Evolutionary conservation across 176 grass and related monocot species (phyloP).

Genomic region (Puccinellia tenuiflora): DNA sequence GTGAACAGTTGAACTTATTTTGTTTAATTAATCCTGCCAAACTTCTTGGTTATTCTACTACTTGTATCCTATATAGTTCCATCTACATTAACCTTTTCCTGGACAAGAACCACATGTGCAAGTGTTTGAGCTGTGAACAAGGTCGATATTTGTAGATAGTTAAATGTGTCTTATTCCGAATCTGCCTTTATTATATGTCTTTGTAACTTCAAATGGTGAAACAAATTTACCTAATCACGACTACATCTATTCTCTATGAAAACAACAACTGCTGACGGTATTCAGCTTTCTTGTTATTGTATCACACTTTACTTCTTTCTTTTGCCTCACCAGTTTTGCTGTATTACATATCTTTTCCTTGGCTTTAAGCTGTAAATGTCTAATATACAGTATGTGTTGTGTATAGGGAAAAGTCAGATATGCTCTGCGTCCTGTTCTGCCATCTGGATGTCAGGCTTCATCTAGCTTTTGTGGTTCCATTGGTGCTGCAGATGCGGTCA

Average conservation of each 20-base stretch:
- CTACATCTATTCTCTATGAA: not conserved
- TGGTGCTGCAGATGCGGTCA: slow-evolving; percentile 84
- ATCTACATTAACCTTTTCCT: slow-evolving; percentile 8
- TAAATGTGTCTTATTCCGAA: not conserved
- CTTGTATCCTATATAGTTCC: slow-evolving; percentile 20
- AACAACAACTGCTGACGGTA: not conserved
- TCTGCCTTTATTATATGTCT: not conserved
- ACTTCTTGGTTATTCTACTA: slow-evolving; percentile 9
- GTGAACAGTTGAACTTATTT: not conserved
- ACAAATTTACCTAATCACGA: not conserved
- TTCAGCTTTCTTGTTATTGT: not conserved
- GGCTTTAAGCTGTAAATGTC: not conserved
- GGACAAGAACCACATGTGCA: not conserved
- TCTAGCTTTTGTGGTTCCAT: slow-evolving; percentile 78
- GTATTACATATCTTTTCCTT: slow-evolving; percentile 1
- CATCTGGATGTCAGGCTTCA: slow-evolving; percentile 67
- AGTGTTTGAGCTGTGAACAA: slow-evolving; percentile 12
- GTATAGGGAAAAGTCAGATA: slow-evolving; percentile 87
- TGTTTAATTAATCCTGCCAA: slow-evolving; percentile 17
- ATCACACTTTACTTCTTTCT: not conserved
- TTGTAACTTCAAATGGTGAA: not conserved
- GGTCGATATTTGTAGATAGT: not conserved
- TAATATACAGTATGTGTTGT: slow-evolving; percentile 25
- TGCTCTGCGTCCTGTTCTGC: slow-evolving; percentile 70
- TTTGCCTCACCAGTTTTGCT: slow-evolving; percentile 9